Evolutionary conservation across 495 filamentous ascomycete species (phyloP).

Genomic region (Hypoxylon rickii): DNA sequence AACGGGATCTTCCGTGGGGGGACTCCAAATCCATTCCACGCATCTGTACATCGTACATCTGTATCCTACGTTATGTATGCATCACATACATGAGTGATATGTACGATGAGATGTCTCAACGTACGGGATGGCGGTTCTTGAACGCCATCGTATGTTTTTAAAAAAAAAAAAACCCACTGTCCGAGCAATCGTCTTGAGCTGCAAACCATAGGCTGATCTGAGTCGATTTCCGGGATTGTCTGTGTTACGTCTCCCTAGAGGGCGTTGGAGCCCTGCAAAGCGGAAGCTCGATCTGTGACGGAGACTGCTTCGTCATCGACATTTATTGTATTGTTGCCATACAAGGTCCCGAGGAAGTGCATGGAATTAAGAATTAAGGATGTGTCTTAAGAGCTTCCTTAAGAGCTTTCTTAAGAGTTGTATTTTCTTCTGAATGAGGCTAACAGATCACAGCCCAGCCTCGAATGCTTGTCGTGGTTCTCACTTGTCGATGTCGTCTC

Average conservation of each 20-base stretch:
- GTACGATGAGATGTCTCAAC: too few relatives aligned
- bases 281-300: slow-evolving; percentile 8
- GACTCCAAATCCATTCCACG: background rate
- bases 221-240: slow-evolving; percentile 13
- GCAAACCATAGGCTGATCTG: slow-evolving; percentile 25
- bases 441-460: slow-evolving; percentile 21
- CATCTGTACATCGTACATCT: background rate
- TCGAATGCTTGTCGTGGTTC: slow-evolving; percentile 8
- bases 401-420: too few relatives aligned
- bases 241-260: too few relatives aligned
- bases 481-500: background rate
- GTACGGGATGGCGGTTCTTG: too few relatives aligned
- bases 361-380: slow-evolving; percentile 20
- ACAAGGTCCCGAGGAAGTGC: background rate
- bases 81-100: background rate
- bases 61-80: background rate
- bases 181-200: slow-evolving; percentile 27
- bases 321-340: slow-evolving; percentile 5
- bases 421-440: slow-evolving; percentile 24
- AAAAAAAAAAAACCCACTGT: too few relatives aligned
- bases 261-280: too few relatives aligned
- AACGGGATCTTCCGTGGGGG: slow-evolving; percentile 16
- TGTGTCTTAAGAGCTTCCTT: too few relatives aligned
- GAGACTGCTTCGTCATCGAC: background rate
- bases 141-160: too few relatives aligned